Conservation (phyloP, 371 early-diverging fungal species). For the Mortierella sp. region DNA sequence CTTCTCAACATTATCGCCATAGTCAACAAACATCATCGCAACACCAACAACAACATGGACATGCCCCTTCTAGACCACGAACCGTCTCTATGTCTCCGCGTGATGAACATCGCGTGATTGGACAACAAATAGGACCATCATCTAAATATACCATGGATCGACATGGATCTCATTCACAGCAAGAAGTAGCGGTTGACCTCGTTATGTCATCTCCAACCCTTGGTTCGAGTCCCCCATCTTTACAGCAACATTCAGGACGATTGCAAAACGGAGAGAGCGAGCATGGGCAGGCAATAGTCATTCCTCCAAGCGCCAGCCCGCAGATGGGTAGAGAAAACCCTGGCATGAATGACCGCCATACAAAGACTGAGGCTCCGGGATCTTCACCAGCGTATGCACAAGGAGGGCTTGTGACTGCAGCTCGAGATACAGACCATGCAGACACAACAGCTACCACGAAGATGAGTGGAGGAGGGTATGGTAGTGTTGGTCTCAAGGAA, state of each 20-base stretch:
- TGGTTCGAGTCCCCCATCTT: slow-evolving; percentile 3
- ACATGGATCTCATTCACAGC: slow-evolving; percentile 16
- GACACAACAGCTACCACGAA: neutral
- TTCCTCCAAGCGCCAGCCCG: slow-evolving; percentile 14
- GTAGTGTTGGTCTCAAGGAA: slow-evolving; percentile 18
- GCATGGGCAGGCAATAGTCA: neutral
- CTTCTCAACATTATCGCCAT: slow-evolving; percentile 12
- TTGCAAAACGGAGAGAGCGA: slow-evolving; percentile 15
- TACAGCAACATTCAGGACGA: slow-evolving; percentile 8
- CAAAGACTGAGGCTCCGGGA: slow-evolving; percentile 8
- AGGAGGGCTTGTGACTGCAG: slow-evolving; percentile 22
- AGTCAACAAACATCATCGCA: slow-evolving; percentile 13
- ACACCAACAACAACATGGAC: slow-evolving; percentile 10
- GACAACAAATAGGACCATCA: slow-evolving; percentile 13
- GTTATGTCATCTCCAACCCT: slow-evolving; percentile 30
- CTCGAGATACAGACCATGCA: neutral
- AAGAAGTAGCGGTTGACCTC: slow-evolving; percentile 24
- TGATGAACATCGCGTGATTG: slow-evolving; percentile 30
- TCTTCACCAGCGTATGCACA: slow-evolving; percentile 7
- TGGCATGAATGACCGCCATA: neutral
- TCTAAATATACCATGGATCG: slow-evolving; percentile 9
- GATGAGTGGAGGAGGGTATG: neutral
- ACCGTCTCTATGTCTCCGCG: slow-evolving; percentile 38
- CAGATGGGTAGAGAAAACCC: slow-evolving; percentile 1
- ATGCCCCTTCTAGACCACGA: slow-evolving; percentile 13